Evolutionary conservation across 2,329 filamentous ascomycete genomes (phyloP).

Genomic region (Xylariaceae sp.): DNA sequence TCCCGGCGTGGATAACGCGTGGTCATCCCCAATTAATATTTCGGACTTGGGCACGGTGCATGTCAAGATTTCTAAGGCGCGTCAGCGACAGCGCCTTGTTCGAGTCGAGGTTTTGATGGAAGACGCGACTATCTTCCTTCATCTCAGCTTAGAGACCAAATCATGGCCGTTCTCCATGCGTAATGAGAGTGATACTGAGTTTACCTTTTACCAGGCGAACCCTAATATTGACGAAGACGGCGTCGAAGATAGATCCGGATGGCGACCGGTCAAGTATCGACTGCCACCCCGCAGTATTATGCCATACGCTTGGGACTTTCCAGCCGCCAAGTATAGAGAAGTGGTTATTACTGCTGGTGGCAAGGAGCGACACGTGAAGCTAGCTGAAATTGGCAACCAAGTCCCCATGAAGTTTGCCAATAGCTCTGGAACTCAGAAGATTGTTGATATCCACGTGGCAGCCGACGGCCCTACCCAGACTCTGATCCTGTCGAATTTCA

Average conservation of each 20-base stretch:
- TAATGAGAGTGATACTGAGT: slow-evolving; percentile 95
- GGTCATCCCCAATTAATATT: slow-evolving; percentile 97
- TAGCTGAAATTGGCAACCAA: slow-evolving; percentile 93
- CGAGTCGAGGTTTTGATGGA: slow-evolving; percentile 89
- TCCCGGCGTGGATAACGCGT: slow-evolving; percentile 90
- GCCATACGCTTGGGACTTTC: slow-evolving; percentile 99
- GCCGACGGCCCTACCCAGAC: slow-evolving; percentile 95
- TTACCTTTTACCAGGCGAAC: slow-evolving; percentile 93
- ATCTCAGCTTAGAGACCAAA: slow-evolving; percentile 84
- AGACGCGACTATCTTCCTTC: slow-evolving; percentile 86
- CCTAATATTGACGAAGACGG: slow-evolving; percentile 92
- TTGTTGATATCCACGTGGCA: slow-evolving; percentile 93
- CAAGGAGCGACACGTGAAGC: slow-evolving; percentile 85
- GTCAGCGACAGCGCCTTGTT: slow-evolving; percentile 83
- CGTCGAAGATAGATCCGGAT: slow-evolving; percentile 75
- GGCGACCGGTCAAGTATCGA: slow-evolving; percentile 88
- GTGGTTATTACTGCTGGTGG: slow-evolving; percentile 75
- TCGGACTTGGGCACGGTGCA: slow-evolving; percentile 89
- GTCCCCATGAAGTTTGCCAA: slow-evolving; percentile 86
- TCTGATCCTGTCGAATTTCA: slow-evolving; percentile 90
- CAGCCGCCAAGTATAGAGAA: slow-evolving; percentile 93
- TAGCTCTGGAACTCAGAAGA: slow-evolving; percentile 68
- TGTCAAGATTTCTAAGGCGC: slow-evolving; percentile 87
- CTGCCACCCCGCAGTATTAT: slow-evolving; percentile 94
- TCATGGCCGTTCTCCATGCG: slow-evolving; percentile 99